Evolutionary conservation across 2,329 filamentous ascomycete species (phyloP).

Genomic region (Talaromyces atroroseus): DNA sequence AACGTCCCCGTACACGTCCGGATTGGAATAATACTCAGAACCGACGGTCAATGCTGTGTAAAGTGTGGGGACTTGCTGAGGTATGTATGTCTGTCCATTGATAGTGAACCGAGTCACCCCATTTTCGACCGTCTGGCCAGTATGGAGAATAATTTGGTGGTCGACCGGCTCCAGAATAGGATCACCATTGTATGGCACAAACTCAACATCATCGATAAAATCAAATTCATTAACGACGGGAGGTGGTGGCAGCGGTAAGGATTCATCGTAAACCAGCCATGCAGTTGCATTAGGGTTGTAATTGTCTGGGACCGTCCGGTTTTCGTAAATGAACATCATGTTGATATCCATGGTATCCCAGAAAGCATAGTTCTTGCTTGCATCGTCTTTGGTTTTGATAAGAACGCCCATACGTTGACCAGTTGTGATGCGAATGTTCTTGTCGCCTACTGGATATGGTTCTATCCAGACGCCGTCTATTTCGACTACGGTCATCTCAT

Average conservation of each 20-base stretch:
- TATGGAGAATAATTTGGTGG: constrained; percentile 26
- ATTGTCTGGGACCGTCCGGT: constrained; percentile 50
- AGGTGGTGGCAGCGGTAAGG: constrained; percentile 44
- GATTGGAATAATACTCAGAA: constrained; percentile 46
- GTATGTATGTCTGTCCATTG: constrained; percentile 70
- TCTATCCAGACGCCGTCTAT: constrained; percentile 32
- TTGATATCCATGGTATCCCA: constrained; percentile 65
- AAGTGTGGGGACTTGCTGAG: constrained; percentile 71
- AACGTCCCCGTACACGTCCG: constrained; percentile 59
- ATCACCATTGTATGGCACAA: constrained; percentile 22
- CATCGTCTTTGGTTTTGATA: constrained; percentile 57
- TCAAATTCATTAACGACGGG: constrained; percentile 55
- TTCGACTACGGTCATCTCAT: constrained; percentile 35
- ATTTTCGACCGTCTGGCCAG: constrained; percentile 64
- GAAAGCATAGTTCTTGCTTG: constrained; percentile 61
- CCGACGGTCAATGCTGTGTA: constrained; percentile 67
- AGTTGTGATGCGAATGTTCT: constrained; percentile 61
- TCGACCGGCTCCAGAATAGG: constrained; percentile 25
- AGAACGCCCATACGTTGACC: constrained; percentile 58
- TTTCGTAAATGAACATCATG: constrained; percentile 30
- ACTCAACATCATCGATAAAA: constrained; percentile 60
- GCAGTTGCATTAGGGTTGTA: constrained; percentile 55
- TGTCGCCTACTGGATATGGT: constrained; percentile 42
- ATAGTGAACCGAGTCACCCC: constrained; percentile 58
- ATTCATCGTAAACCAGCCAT: constrained; percentile 50